Evolutionary conservation across 176 grass and related monocot species (phyloP).

Genomic region (Coix lacrymajobi): DNA sequence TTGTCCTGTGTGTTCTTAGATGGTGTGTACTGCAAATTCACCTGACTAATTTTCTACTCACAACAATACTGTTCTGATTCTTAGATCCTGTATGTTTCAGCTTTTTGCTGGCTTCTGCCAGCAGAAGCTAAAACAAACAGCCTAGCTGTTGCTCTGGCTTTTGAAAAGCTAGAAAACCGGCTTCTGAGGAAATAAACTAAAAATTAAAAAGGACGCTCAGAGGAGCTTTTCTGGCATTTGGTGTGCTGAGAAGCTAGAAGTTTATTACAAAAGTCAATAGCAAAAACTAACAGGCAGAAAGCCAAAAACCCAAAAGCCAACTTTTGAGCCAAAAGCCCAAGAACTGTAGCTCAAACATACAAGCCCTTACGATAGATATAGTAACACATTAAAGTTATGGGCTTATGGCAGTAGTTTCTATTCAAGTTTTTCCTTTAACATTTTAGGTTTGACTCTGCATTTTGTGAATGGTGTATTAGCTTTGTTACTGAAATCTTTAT

Average conservation of each 20-base stretch:
- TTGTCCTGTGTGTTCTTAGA: background rate
- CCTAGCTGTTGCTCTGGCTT: background rate
- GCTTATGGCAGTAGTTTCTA: background rate
- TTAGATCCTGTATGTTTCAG: background rate
- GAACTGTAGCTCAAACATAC: background rate
- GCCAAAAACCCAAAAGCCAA: background rate
- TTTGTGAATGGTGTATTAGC: background rate
- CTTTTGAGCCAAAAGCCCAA: no score
- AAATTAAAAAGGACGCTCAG: no score
- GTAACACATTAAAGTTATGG: background rate
- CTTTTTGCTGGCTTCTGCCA: background rate
- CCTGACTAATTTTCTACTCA: background rate
- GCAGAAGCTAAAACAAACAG: background rate
- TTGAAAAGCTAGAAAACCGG: no score
- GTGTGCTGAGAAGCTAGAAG: no score
- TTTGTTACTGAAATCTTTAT: slow-evolving; percentile 32
- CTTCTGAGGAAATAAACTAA: background rate
- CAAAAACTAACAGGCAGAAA: background rate
- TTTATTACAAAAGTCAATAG: background rate
- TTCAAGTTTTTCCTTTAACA: background rate
- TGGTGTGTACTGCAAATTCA: background rate
- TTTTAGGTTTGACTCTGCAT: background rate
- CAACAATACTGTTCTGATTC: background rate
- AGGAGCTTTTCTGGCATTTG: no score
- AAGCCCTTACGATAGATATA: background rate